Base-by-base conservation (phyloP, 345 rosid species). In the Triadica sebifera region DNA sequence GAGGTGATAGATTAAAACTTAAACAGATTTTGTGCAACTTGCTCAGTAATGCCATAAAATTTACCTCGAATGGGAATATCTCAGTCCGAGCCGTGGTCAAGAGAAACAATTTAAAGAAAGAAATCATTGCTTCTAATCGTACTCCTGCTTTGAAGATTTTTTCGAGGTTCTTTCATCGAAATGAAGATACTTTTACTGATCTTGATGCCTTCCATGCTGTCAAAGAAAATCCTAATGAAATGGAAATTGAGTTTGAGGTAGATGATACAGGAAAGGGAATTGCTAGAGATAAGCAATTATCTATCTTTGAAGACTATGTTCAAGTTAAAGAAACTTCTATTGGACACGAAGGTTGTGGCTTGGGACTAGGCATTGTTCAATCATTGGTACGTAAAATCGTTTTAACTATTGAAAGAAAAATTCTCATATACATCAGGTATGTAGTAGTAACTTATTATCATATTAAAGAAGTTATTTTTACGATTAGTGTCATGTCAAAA, bases 291-390 rank as follows among this genome's bases (percentile, higher is more conserved):
- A 83, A 83, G 75, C 86, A 80, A n/a, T 57, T 58, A 5, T 77
- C 83, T 8, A 69, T 83, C 43, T 83, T 83, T 51, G 83, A 83
- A 83, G 81, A 83, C 61, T 83, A 77, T 57, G 81, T 80, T 45
- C 86, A 83, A 68, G 83, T 83, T 41, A 83, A 83, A 68, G 83
- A 83, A 74, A 77, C 79, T 20, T 64, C 81, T 29, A 45, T 64
- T 19, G 80, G 77, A 24, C 86, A 80, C 43, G 83, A 77, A 77
- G 86, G 86, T 59, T 53, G 46, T 17, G 83, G 83, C 20, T 67
- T 83, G 49, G 83, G 86, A 69, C 86, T 83, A 13, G 83, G 83
- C 41, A 83, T 80, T 51, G 86, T 83, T 67, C 86, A 83, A 61
- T 80, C 83, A 25, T 67, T 80, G 75, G 86, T 80, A 75, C 49